Evolutionary conservation across 2,329 filamentous ascomycete species (phyloP), one percentile per base, ranked within the genome.

Genomic region (Whalleya microplaca): DNA sequence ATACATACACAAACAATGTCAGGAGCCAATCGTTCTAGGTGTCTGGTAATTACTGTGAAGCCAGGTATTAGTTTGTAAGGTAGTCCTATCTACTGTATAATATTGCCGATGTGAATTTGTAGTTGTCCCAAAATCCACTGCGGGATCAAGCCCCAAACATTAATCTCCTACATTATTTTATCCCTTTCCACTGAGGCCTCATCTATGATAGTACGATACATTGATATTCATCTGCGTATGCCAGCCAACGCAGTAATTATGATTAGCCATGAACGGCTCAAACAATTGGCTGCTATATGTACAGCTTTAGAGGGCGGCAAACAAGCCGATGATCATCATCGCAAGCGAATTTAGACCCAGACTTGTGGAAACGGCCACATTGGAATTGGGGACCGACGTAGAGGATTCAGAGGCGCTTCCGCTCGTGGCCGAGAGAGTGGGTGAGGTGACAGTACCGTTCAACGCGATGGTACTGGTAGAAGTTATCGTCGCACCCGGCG

Each of bases 361-460:
- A 12, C 32, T 16, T 12, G 32, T 37, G 3, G 32, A 37, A 3
- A 12, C 14, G 3, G 9, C 32, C 10, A 14, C 32, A 16, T 37
- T 37, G 32, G 27, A 29, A 29, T n/a, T 9, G 4, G 23, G 32
- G 32, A 12, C 3, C 32, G n/a, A n/a, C 14, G 32, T 37, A 37
- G 32, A 37, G 32, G 32, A 8, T 16, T 37, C 32, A 14, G 9
- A 12, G 32, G 32, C 8, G 32, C 3, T 3, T 37, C 32, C 32
- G 14, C 32, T 37, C 10, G 32, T 37, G 32, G 23, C n/a, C 6
- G 27, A 14, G 7, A 41, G 19, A 27, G 42, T 47, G 32, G 37
- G 20, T 3, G 61, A 48, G 45, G 46, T 54, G 51, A 42, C 57
- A 54, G 63, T 54, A 56, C 61, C 58, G 58, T 59, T 53, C 12